phyloP scores from a whole-genome alignment of 2,329 filamentous ascomycete genomes.

The Clonostachys rosea region DNA sequence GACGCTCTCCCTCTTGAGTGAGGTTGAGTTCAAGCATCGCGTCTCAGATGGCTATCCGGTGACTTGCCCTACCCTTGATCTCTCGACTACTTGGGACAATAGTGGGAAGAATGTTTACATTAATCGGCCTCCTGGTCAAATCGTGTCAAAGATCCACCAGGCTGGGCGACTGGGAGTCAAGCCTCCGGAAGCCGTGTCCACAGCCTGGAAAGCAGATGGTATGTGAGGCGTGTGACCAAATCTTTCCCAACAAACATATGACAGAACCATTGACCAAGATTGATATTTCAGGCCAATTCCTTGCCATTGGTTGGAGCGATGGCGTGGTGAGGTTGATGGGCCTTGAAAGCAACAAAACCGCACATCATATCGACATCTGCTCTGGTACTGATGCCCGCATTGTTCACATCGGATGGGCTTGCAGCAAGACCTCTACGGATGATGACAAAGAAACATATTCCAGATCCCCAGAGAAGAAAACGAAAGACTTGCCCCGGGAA shows the following conservation, averaged over 20 bases:
- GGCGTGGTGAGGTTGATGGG: constrained; percentile 73
- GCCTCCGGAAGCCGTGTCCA: constrained; percentile 35
- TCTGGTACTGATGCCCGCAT: constrained; percentile 35
- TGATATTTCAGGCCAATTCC: constrained; percentile 55
- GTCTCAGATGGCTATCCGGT: constrained; percentile 56
- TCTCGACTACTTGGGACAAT: constrained; percentile 68
- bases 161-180: constrained; percentile 30
- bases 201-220: constrained; percentile 69
- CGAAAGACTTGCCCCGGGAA: constrained; percentile 55
- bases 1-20: constrained; percentile 35
- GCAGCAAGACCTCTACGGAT: constrained; percentile 13
- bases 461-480: no score
- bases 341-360: constrained; percentile 74
- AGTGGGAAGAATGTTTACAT: constrained; percentile 66
- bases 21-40: constrained; percentile 51
- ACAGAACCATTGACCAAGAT: no score
- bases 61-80: constrained; percentile 81
- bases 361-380: constrained; percentile 63
- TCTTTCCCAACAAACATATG: no score
- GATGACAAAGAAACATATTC: not conserved
- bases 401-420: constrained; percentile 50
- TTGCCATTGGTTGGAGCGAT: constrained; percentile 83
- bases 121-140: constrained; percentile 73
- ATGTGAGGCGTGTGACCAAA: constrained; percentile 10
- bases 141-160: constrained; percentile 48